phyloP scores from a whole-genome alignment of 345 rosid species.

The Geranium brycei region DNA sequence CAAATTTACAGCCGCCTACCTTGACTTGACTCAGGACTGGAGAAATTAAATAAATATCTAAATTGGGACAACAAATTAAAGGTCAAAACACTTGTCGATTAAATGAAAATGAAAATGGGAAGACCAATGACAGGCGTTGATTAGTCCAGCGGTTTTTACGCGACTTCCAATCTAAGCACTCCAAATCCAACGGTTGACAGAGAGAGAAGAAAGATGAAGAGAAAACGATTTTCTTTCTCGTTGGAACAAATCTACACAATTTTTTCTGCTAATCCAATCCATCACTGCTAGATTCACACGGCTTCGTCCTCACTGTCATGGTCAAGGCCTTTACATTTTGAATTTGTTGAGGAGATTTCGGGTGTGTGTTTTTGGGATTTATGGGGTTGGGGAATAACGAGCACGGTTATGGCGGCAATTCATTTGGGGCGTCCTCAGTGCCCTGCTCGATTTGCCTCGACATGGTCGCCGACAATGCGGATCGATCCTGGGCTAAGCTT shows the following conservation, averaged over 20 bases:
- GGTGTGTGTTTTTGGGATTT: conserved; percentile 10
- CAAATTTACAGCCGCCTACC: no score
- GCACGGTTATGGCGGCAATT: conserved; percentile 32
- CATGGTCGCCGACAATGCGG: conserved; percentile 51
- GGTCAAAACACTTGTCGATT: no score
- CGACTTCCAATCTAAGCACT: no score
- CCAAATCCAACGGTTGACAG: no score
- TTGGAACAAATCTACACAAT: neutral
- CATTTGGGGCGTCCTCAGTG: conserved; percentile 31
- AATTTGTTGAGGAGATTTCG: neutral
- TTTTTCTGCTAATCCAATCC: neutral
- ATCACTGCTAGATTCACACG: neutral
- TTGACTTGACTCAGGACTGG: no score
- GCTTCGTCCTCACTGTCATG: neutral
- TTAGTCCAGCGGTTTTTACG: no score
- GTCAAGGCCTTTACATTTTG: neutral
- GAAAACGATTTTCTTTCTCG: neutral
- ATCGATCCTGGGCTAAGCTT: conserved; percentile 96
- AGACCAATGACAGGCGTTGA: no score
- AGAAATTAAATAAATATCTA: no score
- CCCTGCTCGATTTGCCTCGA: conserved; percentile 98
- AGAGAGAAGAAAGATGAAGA: neutral
- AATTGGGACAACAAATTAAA: no score
- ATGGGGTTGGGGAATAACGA: conserved; percentile 74
- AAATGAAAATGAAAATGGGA: no score